Evolutionary conservation across 768 basidiomycete species (phyloP).

Genomic region (Lactifluus piperatus): DNA sequence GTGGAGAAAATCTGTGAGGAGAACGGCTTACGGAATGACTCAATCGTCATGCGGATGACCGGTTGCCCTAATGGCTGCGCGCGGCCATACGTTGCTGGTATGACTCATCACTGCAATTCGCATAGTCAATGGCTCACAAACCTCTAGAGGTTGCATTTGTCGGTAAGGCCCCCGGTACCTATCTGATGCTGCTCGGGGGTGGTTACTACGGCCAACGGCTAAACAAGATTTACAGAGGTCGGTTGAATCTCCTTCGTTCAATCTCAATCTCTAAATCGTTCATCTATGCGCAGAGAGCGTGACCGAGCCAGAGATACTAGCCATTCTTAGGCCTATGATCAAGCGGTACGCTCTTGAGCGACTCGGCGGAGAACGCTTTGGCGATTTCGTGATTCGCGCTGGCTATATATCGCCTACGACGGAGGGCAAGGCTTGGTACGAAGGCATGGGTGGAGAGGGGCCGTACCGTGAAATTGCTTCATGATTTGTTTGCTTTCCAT

Average conservation of each 20-base stretch:
- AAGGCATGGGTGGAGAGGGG: constrained; percentile 76
- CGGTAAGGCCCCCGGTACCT: constrained; percentile 89
- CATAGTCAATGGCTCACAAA: background rate
- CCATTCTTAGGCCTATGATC: constrained; percentile 89
- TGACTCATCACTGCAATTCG: constrained; percentile 17
- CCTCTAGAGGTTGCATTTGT: constrained; percentile 84
- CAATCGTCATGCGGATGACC: constrained; percentile 98
- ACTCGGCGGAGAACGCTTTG: constrained; percentile 82
- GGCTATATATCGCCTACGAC: constrained; percentile 86
- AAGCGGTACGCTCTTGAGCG: constrained; percentile 87
- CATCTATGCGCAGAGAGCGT: constrained; percentile 53
- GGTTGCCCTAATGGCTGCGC: constrained; percentile 95
- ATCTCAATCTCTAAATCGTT: constrained; percentile 9
- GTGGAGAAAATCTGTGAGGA: constrained; percentile 96
- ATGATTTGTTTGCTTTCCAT: background rate
- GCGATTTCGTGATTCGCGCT: constrained; percentile 88
- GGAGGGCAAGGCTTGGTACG: constrained; percentile 82
- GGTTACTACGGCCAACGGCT: constrained; percentile 91
- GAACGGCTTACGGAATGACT: constrained; percentile 85
- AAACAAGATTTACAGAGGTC: constrained; percentile 92
- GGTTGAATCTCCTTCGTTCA: constrained; percentile 5
- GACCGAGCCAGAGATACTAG: constrained; percentile 85
- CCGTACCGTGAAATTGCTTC: constrained; percentile 33
- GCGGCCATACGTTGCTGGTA: constrained; percentile 84
- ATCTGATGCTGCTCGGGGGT: constrained; percentile 92